phyloP scores from a whole-genome alignment of 345 rosid species.

The Linum tenue region DNA sequence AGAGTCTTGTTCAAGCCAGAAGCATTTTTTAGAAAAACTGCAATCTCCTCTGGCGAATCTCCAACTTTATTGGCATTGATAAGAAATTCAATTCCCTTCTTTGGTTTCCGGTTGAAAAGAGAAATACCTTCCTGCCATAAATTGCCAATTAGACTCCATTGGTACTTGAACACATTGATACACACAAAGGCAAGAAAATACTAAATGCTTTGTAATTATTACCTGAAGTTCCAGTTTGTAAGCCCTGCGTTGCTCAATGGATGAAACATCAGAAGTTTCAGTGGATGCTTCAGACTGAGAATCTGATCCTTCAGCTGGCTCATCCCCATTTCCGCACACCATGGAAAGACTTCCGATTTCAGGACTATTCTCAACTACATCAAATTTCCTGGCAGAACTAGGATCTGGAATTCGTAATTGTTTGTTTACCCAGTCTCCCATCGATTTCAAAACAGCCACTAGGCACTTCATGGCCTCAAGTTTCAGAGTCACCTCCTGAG shows the following conservation, averaged over 20 bases:
- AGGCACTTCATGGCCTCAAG: constrained; percentile 97
- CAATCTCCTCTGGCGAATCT: constrained; percentile 86
- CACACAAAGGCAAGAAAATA: constrained; percentile 1
- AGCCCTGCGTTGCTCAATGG: constrained; percentile 97
- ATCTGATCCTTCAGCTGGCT: constrained; percentile 72
- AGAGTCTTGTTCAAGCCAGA: constrained; percentile 79
- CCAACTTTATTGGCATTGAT: constrained; percentile 95
- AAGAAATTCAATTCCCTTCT: constrained; percentile 91
- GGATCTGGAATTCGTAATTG: constrained; percentile 92
- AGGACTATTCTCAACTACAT: constrained; percentile 52
- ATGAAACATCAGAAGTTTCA: constrained; percentile 76
- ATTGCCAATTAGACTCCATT: constrained; percentile 31
- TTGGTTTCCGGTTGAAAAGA: constrained; percentile 93
- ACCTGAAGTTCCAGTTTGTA: constrained; percentile 99
- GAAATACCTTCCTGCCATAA: constrained; percentile 99
- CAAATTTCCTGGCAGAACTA: constrained; percentile 49
- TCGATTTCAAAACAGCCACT: constrained; percentile 82
- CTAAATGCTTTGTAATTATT: constrained; percentile 8
- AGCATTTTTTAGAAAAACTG: constrained; percentile 79
- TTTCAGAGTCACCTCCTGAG: constrained; percentile 88
- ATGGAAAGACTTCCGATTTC: constrained; percentile 52
- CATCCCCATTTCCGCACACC: constrained; percentile 83
- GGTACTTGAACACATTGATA: constrained; percentile 4
- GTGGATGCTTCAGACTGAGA: constrained; percentile 76
- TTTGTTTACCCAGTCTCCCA: constrained; percentile 99